phyloP scores from a whole-genome alignment of 345 rosid genomes.

The Anastatica hierochuntica region DNA sequence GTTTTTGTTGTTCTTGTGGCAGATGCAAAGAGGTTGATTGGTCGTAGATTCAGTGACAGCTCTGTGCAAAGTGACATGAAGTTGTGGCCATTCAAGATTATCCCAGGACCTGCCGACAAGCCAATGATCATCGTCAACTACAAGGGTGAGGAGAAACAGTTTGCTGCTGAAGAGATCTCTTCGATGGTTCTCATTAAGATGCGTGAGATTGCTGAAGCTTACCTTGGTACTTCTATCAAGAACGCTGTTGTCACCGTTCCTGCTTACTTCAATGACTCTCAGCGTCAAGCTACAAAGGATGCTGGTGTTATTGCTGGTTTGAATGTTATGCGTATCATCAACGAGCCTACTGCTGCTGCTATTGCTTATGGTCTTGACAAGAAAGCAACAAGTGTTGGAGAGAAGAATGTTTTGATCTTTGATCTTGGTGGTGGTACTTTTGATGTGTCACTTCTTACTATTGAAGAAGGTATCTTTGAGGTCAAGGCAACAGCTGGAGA shows the following conservation, averaged over 20 bases:
- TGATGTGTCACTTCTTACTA: slow-evolving; percentile 50
- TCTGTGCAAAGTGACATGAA: slow-evolving; percentile 56
- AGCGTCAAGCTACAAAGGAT: slow-evolving; percentile 24
- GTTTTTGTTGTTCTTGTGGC: not conserved
- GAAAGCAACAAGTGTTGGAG: slow-evolving; percentile 26
- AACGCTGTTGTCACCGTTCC: slow-evolving; percentile 29
- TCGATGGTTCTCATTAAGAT: slow-evolving; percentile 68
- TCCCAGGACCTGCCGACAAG: slow-evolving; percentile 56
- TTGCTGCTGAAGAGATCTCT: slow-evolving; percentile 60
- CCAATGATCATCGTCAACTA: slow-evolving; percentile 51
- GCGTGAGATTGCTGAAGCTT: slow-evolving; percentile 74
- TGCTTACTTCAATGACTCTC: slow-evolving; percentile 30
- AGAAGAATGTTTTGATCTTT: slow-evolving; percentile 31
- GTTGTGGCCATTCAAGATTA: slow-evolving; percentile 64
- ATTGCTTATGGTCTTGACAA: slow-evolving; percentile 30
- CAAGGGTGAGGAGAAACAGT: slow-evolving; percentile 59
- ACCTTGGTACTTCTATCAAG: slow-evolving; percentile 45
- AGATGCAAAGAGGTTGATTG: slow-evolving; percentile 69
- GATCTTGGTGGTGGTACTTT: slow-evolving; percentile 62
- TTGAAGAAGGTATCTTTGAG: slow-evolving; percentile 58
- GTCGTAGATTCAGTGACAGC: slow-evolving; percentile 48
- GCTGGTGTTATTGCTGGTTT: slow-evolving; percentile 21
- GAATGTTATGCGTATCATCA: slow-evolving; percentile 23
- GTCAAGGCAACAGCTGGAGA: slow-evolving; percentile 61
- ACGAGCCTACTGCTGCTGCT: slow-evolving; percentile 29